phyloP scores from a whole-genome alignment of 495 filamentous ascomycete genomes.

The Usnea hakonensis region DNA sequence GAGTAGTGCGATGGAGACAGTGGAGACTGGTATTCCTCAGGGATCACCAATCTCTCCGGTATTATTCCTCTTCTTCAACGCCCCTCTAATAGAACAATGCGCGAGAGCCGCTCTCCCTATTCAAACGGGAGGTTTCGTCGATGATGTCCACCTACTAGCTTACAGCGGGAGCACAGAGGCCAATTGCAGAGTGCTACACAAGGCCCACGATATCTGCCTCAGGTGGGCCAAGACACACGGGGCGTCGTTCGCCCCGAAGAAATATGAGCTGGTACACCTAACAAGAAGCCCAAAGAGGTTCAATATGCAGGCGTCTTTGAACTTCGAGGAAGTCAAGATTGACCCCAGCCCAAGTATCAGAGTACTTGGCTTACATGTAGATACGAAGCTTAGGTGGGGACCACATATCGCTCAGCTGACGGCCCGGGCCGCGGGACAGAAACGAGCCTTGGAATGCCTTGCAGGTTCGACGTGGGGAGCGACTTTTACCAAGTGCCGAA shows the following conservation, averaged over 20 bases:
- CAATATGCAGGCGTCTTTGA: slow-evolving; percentile 2
- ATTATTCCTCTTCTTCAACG: slow-evolving; percentile 30
- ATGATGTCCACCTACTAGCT: slow-evolving; percentile 25
- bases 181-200: slow-evolving; percentile 24
- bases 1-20: background rate
- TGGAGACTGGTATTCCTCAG: slow-evolving; percentile 25
- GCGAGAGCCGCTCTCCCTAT: slow-evolving; percentile 20
- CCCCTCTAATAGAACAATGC: slow-evolving; percentile 21
- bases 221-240: slow-evolving; percentile 18
- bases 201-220: slow-evolving; percentile 23
- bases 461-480: slow-evolving; percentile 14
- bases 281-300: slow-evolving; percentile 5
- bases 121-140: slow-evolving; percentile 23
- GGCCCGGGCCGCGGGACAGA: background rate
- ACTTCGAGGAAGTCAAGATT: background rate
- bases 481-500: background rate
- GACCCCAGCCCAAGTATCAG: background rate
- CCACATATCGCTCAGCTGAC: background rate
- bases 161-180: slow-evolving; percentile 17
- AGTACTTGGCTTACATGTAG: slow-evolving; percentile 10
- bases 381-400: slow-evolving; percentile 8
- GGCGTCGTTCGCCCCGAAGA: slow-evolving; percentile 9
- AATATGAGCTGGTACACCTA: slow-evolving; percentile 14
- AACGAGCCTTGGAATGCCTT: background rate
- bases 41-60: slow-evolving; percentile 32